A percentile compares a stretch with the other conserved stretches of the same genome.
Evolutionary conservation across 2,329 filamentous ascomycete genomes (phyloP).

Genomic region (Penicillium nordicum): DNA sequence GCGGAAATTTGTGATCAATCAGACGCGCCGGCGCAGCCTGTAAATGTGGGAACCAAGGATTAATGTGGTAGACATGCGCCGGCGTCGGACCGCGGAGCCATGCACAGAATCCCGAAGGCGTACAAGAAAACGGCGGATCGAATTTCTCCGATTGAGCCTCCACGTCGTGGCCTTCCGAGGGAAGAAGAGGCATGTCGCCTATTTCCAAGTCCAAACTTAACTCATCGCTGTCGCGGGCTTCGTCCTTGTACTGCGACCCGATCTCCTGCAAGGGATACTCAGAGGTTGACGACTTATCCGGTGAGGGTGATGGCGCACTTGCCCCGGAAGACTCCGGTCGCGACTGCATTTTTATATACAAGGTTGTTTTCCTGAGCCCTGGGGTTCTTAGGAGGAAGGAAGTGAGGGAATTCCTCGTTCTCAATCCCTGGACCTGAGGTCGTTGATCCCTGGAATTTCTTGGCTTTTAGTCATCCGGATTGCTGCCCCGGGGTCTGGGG

Average conservation of each 20-base stretch:
- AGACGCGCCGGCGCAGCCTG: constrained; percentile 35
- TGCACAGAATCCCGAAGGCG: constrained; percentile 19
- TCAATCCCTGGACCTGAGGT: background rate
- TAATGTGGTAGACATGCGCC: constrained; percentile 34
- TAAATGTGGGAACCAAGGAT: constrained; percentile 31
- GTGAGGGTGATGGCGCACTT: background rate
- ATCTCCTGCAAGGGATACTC: constrained; percentile 5
- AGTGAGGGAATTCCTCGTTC: background rate
- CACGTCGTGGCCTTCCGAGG: constrained; percentile 1
- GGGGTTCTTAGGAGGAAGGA: background rate
- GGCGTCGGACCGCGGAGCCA: constrained; percentile 34
- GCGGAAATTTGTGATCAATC: constrained; percentile 30
- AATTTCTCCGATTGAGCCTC: background rate
- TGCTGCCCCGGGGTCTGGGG: background rate
- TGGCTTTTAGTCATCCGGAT: constrained; percentile 9
- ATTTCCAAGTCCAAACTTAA: constrained; percentile 18
- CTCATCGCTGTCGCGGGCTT: constrained; percentile 11
- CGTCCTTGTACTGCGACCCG: constrained; percentile 5
- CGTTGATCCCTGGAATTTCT: background rate
- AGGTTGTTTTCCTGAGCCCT: background rate
- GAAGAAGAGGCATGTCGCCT: constrained; percentile 19
- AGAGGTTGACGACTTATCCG: background rate
- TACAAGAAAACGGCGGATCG: constrained; percentile 25
- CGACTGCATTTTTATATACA: constrained; percentile 8
- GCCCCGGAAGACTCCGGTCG: constrained; percentile 2